Base-by-base conservation (phyloP, 352 stramenopile species). In the Peronospora belbahrii region DNA sequence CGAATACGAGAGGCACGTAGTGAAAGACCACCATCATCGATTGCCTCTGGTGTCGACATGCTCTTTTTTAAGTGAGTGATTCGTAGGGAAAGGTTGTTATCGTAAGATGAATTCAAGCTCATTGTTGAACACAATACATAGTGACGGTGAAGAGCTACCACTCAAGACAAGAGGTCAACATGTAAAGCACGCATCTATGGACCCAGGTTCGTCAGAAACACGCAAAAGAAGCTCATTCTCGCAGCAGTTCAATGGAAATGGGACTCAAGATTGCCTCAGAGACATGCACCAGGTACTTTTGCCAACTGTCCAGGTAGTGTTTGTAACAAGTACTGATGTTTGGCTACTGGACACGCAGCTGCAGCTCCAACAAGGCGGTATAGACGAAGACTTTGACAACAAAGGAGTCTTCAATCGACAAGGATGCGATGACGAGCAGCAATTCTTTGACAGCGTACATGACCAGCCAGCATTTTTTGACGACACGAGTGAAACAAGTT, bases 31-130 rank as follows among this genome's bases (percentile, higher is more conserved):
- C 57, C 49, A n/a, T 60, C 55, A 4, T 65, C 55, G 7, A 48
- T 66, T 23, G 52, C 65, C 32, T 62, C 62, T 43, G 47, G 47
- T 10, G 32, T 56, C 15, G 49, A 64, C 14, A 36, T 71, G 38
- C 49, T 62, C 1, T 52, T 72, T 53, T 72, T 78, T 46, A 74
- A 78, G 67, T 78, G 32, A 40, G 59, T 56, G 15, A 5, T 30
- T 25, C 5, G 8, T 25, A 2, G 4, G 10, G 15, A 28, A 20
- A 42, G 5, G 19, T 17, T n/a, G n/a, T 2, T n/a, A 28, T 1
- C 4, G 3, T 28, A 20, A 10, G 13, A 18, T 42, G 11, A 42
- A n/a, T n/a, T 14, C 10, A 39, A 9, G 23, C 14, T 41, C 14
- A 37, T 6, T 40, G 24, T 19, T 52, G 9, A 51, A 6, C 43